Evolutionary conservation across 1,284 basidiomycete species (phyloP).

Genomic region (Psilocybe mexicana): DNA sequence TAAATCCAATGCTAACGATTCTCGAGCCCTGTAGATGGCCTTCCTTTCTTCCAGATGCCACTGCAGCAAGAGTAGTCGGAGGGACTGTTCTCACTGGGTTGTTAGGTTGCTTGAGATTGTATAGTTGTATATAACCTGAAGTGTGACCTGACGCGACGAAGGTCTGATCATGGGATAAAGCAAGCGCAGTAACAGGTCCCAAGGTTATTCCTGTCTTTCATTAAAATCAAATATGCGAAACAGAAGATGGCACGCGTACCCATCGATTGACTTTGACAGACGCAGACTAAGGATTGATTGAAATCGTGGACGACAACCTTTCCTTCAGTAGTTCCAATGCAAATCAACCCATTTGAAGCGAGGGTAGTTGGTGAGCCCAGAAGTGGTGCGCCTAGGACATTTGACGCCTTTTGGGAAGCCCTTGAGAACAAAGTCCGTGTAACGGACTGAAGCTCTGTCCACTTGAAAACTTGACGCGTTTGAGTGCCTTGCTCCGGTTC

Average conservation of each 20-base stretch:
- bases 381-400: conserved; percentile 57
- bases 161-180: conserved; percentile 92
- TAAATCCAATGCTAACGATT: conserved; percentile 88
- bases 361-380: conserved; percentile 78
- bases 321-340: conserved; percentile 84
- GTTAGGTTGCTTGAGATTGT: conserved; percentile 76
- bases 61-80: conserved; percentile 67
- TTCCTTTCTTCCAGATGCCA: conserved; percentile 86
- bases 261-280: conserved; percentile 70
- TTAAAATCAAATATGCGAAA: conserved; percentile 14
- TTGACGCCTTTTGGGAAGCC: conserved; percentile 59
- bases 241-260: conserved; percentile 44
- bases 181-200: conserved; percentile 88
- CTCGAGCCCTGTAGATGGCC: conserved; percentile 87
- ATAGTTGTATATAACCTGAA: conserved; percentile 86
- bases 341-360: conserved; percentile 87
- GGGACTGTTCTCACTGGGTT: conserved; percentile 68
- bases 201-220: conserved; percentile 50
- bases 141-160: conserved; percentile 90
- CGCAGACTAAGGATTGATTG: conserved; percentile 78
- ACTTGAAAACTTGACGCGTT: conserved; percentile 70
- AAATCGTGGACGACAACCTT: conserved; percentile 88
- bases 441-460: conserved; percentile 72
- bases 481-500: conserved; percentile 10
- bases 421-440: conserved; percentile 56